These are phyloP conservation scores for Elaeagnus macrophylla DNA, from an alignment of 306 rosid species.

Conservation along the genomic window DNA sequence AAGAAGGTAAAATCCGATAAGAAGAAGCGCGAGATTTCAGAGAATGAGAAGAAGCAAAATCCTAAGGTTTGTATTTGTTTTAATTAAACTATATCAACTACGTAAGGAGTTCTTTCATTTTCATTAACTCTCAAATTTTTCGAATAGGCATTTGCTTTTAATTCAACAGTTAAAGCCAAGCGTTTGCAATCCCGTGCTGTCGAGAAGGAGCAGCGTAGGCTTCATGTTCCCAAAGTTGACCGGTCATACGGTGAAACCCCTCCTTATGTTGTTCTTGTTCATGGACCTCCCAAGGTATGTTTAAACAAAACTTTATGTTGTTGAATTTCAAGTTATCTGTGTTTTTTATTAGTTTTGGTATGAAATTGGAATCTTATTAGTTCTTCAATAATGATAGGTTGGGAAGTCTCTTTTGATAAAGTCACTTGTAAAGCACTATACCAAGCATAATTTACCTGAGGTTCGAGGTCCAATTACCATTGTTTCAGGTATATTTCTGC, in stretches of 20 bases:
- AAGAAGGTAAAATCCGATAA: constrained; percentile 39
- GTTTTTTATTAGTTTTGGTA: neutral
- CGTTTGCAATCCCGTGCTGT: constrained; percentile 79
- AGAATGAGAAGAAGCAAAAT: constrained; percentile 44
- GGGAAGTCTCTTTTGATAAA: constrained; percentile 88
- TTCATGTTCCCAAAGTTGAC: constrained; percentile 64
- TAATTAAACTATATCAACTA: neutral
- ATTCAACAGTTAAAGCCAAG: constrained; percentile 68
- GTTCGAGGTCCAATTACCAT: constrained; percentile 88
- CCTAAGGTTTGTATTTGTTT: constrained; percentile 41
- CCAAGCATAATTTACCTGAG: constrained; percentile 73
- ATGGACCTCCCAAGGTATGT: constrained; percentile 86
- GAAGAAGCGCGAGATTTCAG: constrained; percentile 32
- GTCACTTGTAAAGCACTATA: constrained; percentile 70
- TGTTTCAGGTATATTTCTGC: constrained; percentile 56
- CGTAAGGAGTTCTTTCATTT: neutral
- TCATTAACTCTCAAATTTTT: neutral
- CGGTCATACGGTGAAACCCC: constrained; percentile 77
- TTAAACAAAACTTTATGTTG: neutral
- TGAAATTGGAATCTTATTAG: neutral
- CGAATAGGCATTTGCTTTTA: constrained; percentile 60
- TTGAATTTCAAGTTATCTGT: neutral
- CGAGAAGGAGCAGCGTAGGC: constrained; percentile 94
- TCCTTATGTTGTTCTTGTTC: constrained; percentile 76
- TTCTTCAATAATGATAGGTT: constrained; percentile 38